A percentile compares a stretch with the other conserved stretches of the same genome.
These are phyloP conservation scores for Puccinia triticina DNA, from an alignment of 1,284 basidiomycete genomes.

Conservation along the genomic window DNA sequence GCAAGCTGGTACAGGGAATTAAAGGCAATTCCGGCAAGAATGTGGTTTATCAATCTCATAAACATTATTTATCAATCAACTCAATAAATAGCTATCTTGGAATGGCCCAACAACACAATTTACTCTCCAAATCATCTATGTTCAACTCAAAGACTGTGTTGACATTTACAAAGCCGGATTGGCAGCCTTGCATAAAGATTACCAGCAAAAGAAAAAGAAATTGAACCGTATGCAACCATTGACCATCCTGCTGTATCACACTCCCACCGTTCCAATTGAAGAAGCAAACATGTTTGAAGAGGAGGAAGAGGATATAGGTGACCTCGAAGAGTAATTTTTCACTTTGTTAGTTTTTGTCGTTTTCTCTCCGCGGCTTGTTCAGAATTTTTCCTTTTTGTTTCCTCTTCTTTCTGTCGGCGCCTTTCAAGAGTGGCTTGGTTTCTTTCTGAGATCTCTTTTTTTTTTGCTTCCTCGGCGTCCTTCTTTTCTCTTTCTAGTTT, in stretches of 20 bases:
- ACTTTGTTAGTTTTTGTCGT: background rate
- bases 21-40: background rate
- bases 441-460: background rate
- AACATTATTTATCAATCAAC: background rate
- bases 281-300: background rate
- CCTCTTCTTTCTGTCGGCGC: background rate
- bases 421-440: background rate
- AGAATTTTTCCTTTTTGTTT: background rate
- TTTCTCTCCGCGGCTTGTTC: background rate
- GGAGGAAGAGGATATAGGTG: background rate
- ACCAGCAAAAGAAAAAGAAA: background rate
- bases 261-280: background rate
- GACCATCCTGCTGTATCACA: background rate
- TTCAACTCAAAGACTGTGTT: background rate
- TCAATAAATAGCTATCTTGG: background rate
- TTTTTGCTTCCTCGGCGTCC: background rate
- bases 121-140: background rate
- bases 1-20: background rate
- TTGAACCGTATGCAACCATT: background rate
- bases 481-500: background rate
- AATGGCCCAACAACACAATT: background rate
- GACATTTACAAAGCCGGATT: background rate
- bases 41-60: constrained; percentile 2
- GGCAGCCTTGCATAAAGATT: background rate
- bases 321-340: too few species aligned